These are phyloP conservation scores for Calcarisporium arbuscula DNA, from an alignment of 2,329 filamentous ascomycete species.

Conservation along the genomic window DNA sequence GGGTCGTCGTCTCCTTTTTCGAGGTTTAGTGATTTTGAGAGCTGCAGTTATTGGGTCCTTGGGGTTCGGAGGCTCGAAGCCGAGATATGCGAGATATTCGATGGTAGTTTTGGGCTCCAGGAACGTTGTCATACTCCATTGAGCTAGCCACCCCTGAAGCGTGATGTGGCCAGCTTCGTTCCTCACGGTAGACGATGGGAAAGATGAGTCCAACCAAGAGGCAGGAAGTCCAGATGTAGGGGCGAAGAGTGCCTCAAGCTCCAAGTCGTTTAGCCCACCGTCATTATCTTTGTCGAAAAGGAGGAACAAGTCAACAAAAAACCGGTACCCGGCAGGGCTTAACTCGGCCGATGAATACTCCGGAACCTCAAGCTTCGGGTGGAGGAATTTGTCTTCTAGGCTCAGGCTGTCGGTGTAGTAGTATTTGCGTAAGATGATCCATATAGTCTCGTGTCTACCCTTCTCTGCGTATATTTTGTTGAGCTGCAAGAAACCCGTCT, in stretches of 20 bases:
- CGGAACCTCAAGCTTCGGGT: slow-evolving; percentile 90
- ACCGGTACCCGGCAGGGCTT: slow-evolving; percentile 88
- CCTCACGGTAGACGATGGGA: slow-evolving; percentile 87
- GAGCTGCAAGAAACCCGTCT: slow-evolving; percentile 76
- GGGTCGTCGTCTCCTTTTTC: slow-evolving; percentile 75
- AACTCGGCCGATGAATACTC: slow-evolving; percentile 89
- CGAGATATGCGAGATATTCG: slow-evolving; percentile 92
- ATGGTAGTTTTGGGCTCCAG: slow-evolving; percentile 91
- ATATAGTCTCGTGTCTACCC: slow-evolving; percentile 94
- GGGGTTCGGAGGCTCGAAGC: slow-evolving; percentile 77
- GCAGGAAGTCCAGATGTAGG: slow-evolving; percentile 84
- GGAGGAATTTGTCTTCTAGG: slow-evolving; percentile 82
- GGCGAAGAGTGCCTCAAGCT: slow-evolving; percentile 81
- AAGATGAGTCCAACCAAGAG: slow-evolving; percentile 83
- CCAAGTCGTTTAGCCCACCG: slow-evolving; percentile 80
- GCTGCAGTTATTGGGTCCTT: slow-evolving; percentile 74
- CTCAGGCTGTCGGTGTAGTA: slow-evolving; percentile 95
- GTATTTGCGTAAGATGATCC: slow-evolving; percentile 92
- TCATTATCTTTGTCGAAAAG: slow-evolving; percentile 97
- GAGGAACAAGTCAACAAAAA: slow-evolving; percentile 94
- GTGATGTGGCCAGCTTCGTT: slow-evolving; percentile 96
- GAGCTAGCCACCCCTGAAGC: slow-evolving; percentile 93
- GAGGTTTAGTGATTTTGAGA: slow-evolving; percentile 85
- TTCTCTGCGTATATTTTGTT: slow-evolving; percentile 98
- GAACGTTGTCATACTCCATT: slow-evolving; percentile 99